phyloP scores from a whole-genome alignment of 306 rosid species.

The Glycyrrhiza uralensis region DNA sequence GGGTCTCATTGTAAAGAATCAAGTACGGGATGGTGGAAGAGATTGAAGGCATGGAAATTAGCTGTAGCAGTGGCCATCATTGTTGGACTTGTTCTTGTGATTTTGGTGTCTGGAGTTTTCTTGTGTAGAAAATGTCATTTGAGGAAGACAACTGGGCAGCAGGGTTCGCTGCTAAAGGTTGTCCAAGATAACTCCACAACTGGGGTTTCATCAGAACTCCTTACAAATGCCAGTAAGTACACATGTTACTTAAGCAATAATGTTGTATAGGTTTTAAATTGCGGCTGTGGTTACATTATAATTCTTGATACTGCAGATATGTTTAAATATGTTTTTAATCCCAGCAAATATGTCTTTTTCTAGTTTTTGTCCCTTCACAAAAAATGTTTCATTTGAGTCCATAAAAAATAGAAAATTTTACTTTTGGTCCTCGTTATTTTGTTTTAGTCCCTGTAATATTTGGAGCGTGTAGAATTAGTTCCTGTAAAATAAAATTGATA shows the following conservation, averaged over 20 bases:
- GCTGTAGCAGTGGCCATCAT: slow-evolving; percentile 34
- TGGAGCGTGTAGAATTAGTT: too few species aligned
- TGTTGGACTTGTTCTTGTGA: slow-evolving; percentile 39
- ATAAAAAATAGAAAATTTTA: too few species aligned
- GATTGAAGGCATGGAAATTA: slow-evolving; percentile 34
- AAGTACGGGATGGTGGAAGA: slow-evolving; percentile 21
- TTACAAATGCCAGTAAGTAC: slow-evolving; percentile 80
- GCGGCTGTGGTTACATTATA: neutral
- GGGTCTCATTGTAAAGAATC: slow-evolving; percentile 61
- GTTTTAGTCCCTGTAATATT: too few species aligned
- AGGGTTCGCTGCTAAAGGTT: slow-evolving; percentile 36
- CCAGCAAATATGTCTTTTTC: too few species aligned
- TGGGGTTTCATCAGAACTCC: slow-evolving; percentile 60
- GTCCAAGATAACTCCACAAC: slow-evolving; percentile 49
- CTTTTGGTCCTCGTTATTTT: too few species aligned
- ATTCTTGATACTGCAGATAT: too few species aligned
- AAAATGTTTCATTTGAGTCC: too few species aligned
- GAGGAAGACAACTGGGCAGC: slow-evolving; percentile 28
- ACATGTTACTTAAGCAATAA: neutral
- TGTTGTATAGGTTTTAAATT: neutral
- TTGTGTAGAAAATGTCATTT: slow-evolving; percentile 37
- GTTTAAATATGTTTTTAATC: too few species aligned
- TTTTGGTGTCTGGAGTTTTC: slow-evolving; percentile 44
- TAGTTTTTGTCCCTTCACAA: too few species aligned
- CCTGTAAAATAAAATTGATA: too few species aligned